phyloP scores from a whole-genome alignment of 2,329 filamentous ascomycete genomes.

The Botrytis fabae region DNA sequence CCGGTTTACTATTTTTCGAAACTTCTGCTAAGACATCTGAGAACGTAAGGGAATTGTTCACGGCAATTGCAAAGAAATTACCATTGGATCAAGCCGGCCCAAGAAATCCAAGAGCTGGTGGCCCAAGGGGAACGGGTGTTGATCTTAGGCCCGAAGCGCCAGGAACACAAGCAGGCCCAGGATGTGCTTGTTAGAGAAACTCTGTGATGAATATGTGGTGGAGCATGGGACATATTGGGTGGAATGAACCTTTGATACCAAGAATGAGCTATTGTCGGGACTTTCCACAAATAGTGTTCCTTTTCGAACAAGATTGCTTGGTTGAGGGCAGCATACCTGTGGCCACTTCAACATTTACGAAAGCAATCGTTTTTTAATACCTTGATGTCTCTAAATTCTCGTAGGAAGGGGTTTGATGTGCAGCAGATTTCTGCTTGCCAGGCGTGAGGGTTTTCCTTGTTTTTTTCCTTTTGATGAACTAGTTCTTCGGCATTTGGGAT shows the following conservation, averaged over 20 bases:
- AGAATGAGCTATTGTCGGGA: constrained; percentile 26
- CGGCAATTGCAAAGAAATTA: constrained; percentile 95
- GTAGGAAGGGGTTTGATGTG: constrained; percentile 34
- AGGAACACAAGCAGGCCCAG: constrained; percentile 57
- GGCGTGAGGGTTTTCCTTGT: constrained; percentile 38
- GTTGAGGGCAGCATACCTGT: constrained; percentile 31
- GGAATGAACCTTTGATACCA: constrained; percentile 27
- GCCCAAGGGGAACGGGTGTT: constrained; percentile 55
- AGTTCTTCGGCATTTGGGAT: constrained; percentile 41
- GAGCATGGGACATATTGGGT: constrained; percentile 30
- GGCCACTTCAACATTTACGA: constrained; percentile 32
- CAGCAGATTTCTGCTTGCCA: constrained; percentile 35
- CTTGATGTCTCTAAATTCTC: constrained; percentile 38
- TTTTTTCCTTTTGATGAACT: constrained; percentile 26
- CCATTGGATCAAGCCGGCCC: constrained; percentile 95
- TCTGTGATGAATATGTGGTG: constrained; percentile 25
- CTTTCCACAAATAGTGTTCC: constrained; percentile 27
- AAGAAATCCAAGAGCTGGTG: constrained; percentile 68
- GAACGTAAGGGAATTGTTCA: constrained; percentile 95
- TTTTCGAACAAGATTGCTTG: constrained; percentile 32
- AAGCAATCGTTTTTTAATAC: constrained; percentile 41
- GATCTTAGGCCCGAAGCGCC: constrained; percentile 59
- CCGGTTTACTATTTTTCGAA: constrained; percentile 95
- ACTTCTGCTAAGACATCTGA: constrained; percentile 97
- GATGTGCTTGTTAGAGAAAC: constrained; percentile 61